Base-by-base conservation (phyloP, 257 asterid species). In the Lantana camara region DNA sequence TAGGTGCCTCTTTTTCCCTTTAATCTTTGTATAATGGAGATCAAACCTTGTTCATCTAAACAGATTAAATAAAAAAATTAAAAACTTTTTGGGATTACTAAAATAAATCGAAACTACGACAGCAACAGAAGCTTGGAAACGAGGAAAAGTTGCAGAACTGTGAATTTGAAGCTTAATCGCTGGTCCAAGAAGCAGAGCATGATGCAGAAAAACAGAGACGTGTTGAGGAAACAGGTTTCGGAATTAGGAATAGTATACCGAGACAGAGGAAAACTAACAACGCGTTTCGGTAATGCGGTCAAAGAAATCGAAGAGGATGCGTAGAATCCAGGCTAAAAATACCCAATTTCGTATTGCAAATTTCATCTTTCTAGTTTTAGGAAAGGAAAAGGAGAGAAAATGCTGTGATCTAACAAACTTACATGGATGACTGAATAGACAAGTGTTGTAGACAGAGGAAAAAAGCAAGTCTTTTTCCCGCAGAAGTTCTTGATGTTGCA, bases 401-500 rank as follows among this genome's bases (percentile, higher is more conserved):
- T 38, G 24, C 46, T 15, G 55, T 27, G 77, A 56, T 9, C 27
- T 17, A 27, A 27, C 5, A 5, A 27, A 79, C 86, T 79, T 77
- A 75, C 83, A 67, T 60, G 63, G 64, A 78, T 49, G 60, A 60
- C 63, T 62, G 60, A 73, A 51, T 17, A n/a, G n/a, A 19, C 45
- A 68, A 9, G 34, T 15, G n/a, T 24, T 4, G 34, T 2, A 9
- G 14, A 37, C 14, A 4, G 45, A 44, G 9, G 29, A 12, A 12
- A 34, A 6, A 32, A 20, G 52, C 71, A 32, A 9, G 23, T 27
- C 53, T 35, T 69, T 66, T 63, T 30, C 46, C 69, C 57, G 67
- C 64, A 5, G 4, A 46, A 30, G 11, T 10, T 60, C 32, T 15
- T 45, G 35, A 14, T 22, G 66, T 14, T 17, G 44, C 54, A 34